Evolutionary conservation across 2,329 filamentous ascomycete genomes (phyloP), one percentile per base, ranked within the genome.

Genomic region (Westerdykella aurantiaca): DNA sequence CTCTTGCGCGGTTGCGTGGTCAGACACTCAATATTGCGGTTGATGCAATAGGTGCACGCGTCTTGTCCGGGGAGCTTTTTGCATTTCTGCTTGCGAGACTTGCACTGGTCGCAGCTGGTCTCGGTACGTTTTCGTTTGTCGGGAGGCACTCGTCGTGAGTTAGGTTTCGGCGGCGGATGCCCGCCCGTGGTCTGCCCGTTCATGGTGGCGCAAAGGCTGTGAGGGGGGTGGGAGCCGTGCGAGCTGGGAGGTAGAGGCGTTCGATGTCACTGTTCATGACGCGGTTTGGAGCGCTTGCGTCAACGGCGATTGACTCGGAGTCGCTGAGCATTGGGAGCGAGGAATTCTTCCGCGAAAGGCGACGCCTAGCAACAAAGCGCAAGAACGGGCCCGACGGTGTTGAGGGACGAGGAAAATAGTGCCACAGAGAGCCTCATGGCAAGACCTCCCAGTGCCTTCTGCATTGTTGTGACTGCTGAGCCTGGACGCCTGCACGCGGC

Each of bases 11-110:
- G 67, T 53, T 72, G 64, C 13, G 70, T 73, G 14, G 68, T 71
- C 35, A 63, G 58, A 53, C 71, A 73, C 42, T 64, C 60, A 51
- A 72, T 68, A 37, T 63, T 58, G 55, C 70, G 66, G 12, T 63
- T 50, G 34, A 64, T 44, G 55, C 71, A 73, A 58, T 73, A 72
- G 33, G 64, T 63, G 47, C 70, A 73, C 18, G 66, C 51, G 3
- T 63, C 60, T 37, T 69, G 61, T 18, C 64, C 67, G 5, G 63
- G 55, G 43, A 65, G 59, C 23, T 66, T 65, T 44, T 67, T 57
- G 56, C 71, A 73, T 53, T 73, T 73, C 46, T 72, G 70, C 53
- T 72, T 72, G 37, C 70, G 60, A 45, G 64, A 67, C 58, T 72
- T 72, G 64, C 70, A 73, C 46, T 70, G 69, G 57, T 73, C 71